Evolutionary conservation across 768 basidiomycete species (phyloP).

Genomic region (Kwoniella botswanensis): DNA sequence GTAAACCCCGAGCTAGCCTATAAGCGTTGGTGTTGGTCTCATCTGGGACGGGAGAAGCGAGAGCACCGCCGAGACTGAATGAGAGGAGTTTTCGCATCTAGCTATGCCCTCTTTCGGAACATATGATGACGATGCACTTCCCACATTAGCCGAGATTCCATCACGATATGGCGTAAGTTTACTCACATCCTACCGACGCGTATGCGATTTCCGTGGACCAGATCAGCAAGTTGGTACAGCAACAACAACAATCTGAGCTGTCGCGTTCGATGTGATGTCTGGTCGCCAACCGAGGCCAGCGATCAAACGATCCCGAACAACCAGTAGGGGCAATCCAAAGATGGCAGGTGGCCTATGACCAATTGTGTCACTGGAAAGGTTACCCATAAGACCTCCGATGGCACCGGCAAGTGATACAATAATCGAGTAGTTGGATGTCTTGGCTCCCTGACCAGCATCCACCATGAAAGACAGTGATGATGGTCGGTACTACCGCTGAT

Average conservation of each 20-base stretch:
- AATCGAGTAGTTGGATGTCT: slow-evolving; percentile 32
- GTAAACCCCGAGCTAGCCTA: no score
- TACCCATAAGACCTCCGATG: slow-evolving; percentile 20
- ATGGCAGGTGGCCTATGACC: slow-evolving; percentile 30
- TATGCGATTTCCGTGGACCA: no score
- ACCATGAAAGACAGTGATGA: slow-evolving; percentile 21
- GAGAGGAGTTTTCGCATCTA: no score
- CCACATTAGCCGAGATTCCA: neutral
- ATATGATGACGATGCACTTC: no score
- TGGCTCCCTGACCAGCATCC: slow-evolving; percentile 23
- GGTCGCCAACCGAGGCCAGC: slow-evolving; percentile 26
- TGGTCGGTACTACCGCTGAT: no score
- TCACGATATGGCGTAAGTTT: neutral
- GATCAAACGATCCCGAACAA: slow-evolving; percentile 25
- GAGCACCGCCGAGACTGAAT: no score
- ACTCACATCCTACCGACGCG: no score
- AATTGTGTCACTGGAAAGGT: slow-evolving; percentile 19
- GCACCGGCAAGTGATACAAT: slow-evolving; percentile 25
- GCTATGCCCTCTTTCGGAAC: no score
- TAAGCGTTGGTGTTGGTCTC: no score
- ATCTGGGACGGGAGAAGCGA: no score
- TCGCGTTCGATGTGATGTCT: neutral
- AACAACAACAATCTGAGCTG: slow-evolving; percentile 15
- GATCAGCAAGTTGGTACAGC: neutral
- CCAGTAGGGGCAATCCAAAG: slow-evolving; percentile 20